Conservation (phyloP, 495 filamentous ascomycete genomes). For the Aspergillus leporis region DNA sequence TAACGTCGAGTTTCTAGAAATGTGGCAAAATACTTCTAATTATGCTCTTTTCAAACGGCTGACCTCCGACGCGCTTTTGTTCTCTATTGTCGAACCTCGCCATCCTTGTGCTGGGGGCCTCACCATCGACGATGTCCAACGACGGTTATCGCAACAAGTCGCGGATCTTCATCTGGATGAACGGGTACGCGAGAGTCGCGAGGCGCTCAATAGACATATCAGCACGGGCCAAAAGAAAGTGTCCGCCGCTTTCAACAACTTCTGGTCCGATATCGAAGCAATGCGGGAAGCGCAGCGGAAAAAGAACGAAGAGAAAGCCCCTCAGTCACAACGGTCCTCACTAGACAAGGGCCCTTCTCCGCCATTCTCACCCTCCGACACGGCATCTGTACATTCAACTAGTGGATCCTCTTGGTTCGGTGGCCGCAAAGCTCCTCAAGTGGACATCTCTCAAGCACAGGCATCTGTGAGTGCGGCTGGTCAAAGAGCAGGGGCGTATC, state of each 20-base stretch:
- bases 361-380: conserved; percentile 22
- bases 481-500: conserved; percentile 78
- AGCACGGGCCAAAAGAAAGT: conserved; percentile 85
- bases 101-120: conserved; percentile 95
- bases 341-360: conserved; percentile 32
- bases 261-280: conserved; percentile 86
- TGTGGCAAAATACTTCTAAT: conserved; percentile 85
- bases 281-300: conserved; percentile 80
- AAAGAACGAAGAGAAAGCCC: conserved; percentile 57
- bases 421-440: conserved; percentile 39
- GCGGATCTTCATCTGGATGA: conserved; percentile 89
- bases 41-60: conserved; percentile 77
- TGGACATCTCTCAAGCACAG: conserved; percentile 66
- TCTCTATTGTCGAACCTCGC: conserved; percentile 88
- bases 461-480: conserved; percentile 66
- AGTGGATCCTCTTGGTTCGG: conserved; percentile 26
- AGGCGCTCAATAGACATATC: conserved; percentile 76
- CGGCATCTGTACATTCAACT: conserved; percentile 15
- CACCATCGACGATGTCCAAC: conserved; percentile 91
- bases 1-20: conserved; percentile 65
- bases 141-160: conserved; percentile 83
- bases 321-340: conserved; percentile 37
- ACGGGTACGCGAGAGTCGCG: conserved; percentile 70
- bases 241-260: conserved; percentile 75
- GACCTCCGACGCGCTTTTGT: conserved; percentile 82